Percentiles rank a stretch among this genome's conserved stretches.
These are phyloP conservation scores for Penicillium sp. DNA, from an alignment of 2,329 filamentous ascomycete species.

Conservation along the genomic window DNA sequence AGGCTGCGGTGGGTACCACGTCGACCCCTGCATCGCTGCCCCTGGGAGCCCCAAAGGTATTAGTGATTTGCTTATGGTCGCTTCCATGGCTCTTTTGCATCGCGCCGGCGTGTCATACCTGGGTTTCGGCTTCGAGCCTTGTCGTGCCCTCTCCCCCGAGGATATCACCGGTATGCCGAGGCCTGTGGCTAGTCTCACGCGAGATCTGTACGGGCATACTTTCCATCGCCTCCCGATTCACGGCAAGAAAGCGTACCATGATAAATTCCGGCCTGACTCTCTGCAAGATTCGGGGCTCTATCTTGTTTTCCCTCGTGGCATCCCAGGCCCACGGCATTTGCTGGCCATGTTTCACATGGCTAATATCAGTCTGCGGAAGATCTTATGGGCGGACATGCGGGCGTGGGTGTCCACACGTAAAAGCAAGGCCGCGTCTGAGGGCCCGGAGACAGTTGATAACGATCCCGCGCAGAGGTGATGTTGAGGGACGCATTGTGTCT, in stretches of 20 bases:
- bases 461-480: not conserved
- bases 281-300: conserved; percentile 30
- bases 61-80: conserved; percentile 37
- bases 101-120: conserved; percentile 33
- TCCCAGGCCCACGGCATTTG: conserved; percentile 30
- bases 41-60: conserved; percentile 36
- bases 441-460: not conserved
- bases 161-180: conserved; percentile 32
- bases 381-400: conserved; percentile 17
- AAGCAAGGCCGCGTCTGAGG: not conserved
- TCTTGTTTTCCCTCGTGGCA: conserved; percentile 34
- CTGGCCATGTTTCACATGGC: conserved; percentile 37
- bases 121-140: conserved; percentile 39
- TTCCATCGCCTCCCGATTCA: conserved; percentile 33
- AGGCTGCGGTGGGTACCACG: conserved; percentile 38
- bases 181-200: conserved; percentile 26
- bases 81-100: conserved; percentile 37
- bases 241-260: conserved; percentile 40
- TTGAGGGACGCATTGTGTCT: not conserved
- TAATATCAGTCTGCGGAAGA: conserved; percentile 35
- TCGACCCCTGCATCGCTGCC: conserved; percentile 39
- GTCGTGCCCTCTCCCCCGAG: conserved; percentile 21
- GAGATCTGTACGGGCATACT: conserved; percentile 28
- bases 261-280: conserved; percentile 37
- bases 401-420: conserved; percentile 3